Base-by-base conservation (phyloP, 2,329 filamentous ascomycete genomes). In the Dothistroma pini region DNA sequence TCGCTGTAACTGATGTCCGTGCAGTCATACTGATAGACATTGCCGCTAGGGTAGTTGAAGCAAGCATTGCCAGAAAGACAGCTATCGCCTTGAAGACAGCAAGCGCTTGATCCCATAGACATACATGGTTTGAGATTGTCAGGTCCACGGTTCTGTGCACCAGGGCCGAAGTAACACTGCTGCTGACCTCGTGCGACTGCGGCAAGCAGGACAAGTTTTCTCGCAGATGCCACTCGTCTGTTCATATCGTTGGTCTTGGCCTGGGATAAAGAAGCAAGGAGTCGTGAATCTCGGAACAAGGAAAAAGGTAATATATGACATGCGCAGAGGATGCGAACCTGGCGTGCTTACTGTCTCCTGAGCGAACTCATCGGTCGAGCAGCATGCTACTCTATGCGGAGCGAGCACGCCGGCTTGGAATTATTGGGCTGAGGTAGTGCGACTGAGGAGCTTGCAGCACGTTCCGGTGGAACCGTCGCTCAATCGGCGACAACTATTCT, bases 1-100 rank as follows among this genome's bases (percentile, higher is more conserved):
- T 72, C 70, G 21, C 63, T 41, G 52, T 72, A 73, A 16, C 44
- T 66, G n/a, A 70, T 67, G 57, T 73, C 70, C 1, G 70, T 72
- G 56, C 71, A 73, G n/a, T 70, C 71, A 58, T 73, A 72, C 56
- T 72, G 67, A 38, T 72, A 72, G 11, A 64, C 19, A 50, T 70
- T 68, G 12, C 69, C 70, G 2, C 63, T 71, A 1, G n/a, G 49
- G 35, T 62, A 63, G 44, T 71, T 71, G 55, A 65, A 72, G 59
- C 71, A 73, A 19, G 67, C 56, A 49, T 69, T 71, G 14, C 70
- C 70, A 12, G 68, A 67, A 2, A 72, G 56, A 51, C 71, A 73
- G 1, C 63, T 67, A 55, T 72, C 69, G 2, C 69, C 71, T 32
- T 67, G 64, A 19, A 71, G 59, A 59, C 69, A 72, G 57, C 71